Conservation (phyloP, 2,329 filamentous ascomycete species). For the Beauveria scarabaeidicola region DNA sequence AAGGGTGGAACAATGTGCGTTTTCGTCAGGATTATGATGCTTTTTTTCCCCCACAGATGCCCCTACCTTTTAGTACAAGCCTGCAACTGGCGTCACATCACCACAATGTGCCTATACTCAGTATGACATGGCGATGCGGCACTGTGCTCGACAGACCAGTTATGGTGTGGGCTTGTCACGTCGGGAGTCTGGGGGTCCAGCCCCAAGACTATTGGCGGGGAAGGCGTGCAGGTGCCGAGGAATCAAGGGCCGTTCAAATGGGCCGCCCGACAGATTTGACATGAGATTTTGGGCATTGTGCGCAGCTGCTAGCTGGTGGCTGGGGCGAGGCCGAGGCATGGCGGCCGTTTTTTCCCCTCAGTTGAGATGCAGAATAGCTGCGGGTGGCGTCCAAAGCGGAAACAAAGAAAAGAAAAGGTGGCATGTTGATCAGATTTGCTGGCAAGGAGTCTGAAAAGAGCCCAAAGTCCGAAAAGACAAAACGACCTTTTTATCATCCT, state of each 20-base stretch:
- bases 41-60: too few species aligned
- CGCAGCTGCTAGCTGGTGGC: neutral
- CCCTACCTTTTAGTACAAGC: neutral
- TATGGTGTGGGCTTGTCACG: neutral
- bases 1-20: too few species aligned
- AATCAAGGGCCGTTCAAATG: neutral
- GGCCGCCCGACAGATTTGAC: neutral
- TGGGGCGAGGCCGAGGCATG: neutral
- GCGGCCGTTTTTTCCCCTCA: neutral
- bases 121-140: neutral
- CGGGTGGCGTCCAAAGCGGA: neutral
- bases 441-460: neutral
- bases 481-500: too few species aligned
- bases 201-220: neutral
- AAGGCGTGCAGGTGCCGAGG: constrained; percentile 1
- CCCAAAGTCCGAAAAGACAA: neutral
- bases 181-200: neutral
- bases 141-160: neutral
- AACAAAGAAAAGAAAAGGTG: too few species aligned
- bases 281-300: neutral
- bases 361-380: too few species aligned
- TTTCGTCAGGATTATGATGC: too few species aligned
- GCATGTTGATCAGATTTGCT: too few species aligned
- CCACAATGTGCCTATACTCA: neutral
- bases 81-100: neutral